These are phyloP conservation scores for Thecaphora thlaspeos DNA, from an alignment of 1,284 basidiomycete genomes.

Conservation along the genomic window DNA sequence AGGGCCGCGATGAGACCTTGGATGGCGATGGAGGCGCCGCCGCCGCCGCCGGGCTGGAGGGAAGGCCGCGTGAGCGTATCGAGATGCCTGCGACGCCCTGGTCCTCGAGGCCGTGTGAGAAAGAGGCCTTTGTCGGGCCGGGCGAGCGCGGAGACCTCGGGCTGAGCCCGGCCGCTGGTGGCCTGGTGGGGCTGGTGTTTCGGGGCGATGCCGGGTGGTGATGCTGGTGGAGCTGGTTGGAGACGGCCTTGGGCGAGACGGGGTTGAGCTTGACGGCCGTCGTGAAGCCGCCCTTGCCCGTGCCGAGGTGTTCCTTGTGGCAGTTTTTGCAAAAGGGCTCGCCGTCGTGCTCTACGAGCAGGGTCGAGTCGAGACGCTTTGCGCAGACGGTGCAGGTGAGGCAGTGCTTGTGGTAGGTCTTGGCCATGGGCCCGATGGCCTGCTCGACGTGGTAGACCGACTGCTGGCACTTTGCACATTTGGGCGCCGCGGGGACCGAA, in stretches of 20 bases:
- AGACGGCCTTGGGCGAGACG: slow-evolving; percentile 23
- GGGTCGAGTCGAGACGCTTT: slow-evolving; percentile 52
- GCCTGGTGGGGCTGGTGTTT: not conserved
- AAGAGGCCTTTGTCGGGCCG: slow-evolving; percentile 24
- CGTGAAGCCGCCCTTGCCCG: slow-evolving; percentile 53
- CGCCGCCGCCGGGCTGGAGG: slow-evolving; percentile 7
- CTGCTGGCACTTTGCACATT: slow-evolving; percentile 52
- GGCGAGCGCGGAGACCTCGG: slow-evolving; percentile 11
- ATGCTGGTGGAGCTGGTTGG: not conserved
- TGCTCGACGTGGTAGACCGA: slow-evolving; percentile 56
- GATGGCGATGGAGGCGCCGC: slow-evolving; percentile 6
- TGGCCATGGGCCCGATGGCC: slow-evolving; percentile 52
- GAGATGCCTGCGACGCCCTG: slow-evolving; percentile 18
- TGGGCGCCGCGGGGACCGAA: slow-evolving; percentile 45
- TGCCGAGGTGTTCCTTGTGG: slow-evolving; percentile 52
- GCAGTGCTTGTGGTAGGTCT: slow-evolving; percentile 55
- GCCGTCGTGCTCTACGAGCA: slow-evolving; percentile 55
- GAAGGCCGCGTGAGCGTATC: slow-evolving; percentile 15
- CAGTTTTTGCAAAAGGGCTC: slow-evolving; percentile 56
- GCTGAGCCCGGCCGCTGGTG: not conserved
- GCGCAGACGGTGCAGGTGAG: slow-evolving; percentile 54
- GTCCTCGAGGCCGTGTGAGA: slow-evolving; percentile 13
- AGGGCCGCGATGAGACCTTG: slow-evolving; percentile 8
- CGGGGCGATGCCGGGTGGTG: not conserved
- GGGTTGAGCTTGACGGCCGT: slow-evolving; percentile 51